A percentile compares a stretch with the other conserved stretches of the same genome.
These are phyloP conservation scores for Nigrospora oryzae DNA, from an alignment of 2,329 filamentous ascomycete genomes.

Conservation along the genomic window DNA sequence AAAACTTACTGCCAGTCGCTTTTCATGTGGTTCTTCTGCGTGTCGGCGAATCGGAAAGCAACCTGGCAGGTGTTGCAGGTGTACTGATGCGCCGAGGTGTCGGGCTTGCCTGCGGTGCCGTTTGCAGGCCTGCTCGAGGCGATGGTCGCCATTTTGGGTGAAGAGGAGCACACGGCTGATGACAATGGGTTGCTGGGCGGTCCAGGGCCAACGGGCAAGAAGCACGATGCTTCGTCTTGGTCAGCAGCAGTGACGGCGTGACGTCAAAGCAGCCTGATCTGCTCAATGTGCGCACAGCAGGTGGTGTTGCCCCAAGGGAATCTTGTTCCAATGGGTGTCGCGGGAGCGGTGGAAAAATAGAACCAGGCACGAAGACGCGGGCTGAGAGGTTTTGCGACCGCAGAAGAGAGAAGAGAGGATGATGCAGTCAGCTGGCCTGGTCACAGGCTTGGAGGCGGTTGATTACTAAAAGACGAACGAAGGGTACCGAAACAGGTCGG, in stretches of 20 bases:
- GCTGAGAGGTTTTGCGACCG: too few species aligned
- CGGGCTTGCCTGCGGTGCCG: constrained; percentile 15
- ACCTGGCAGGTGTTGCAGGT: constrained; percentile 98
- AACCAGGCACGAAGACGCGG: too few species aligned
- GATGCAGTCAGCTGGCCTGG: too few species aligned
- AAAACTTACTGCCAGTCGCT: constrained; percentile 90
- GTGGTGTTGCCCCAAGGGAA: not conserved
- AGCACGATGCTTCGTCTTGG: not conserved
- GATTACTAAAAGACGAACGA: too few species aligned
- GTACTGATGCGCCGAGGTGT: constrained; percentile 65
- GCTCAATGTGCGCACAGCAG: not conserved
- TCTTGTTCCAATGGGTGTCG: not conserved
- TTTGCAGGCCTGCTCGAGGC: constrained; percentile 24
- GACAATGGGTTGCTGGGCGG: not conserved
- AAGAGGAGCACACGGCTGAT: not conserved
- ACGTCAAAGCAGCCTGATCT: not conserved
- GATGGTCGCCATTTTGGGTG: constrained; percentile 39
- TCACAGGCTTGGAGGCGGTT: too few species aligned
- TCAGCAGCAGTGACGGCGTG: not conserved
- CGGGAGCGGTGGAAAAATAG: too few species aligned
- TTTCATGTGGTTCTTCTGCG: constrained; percentile 94
- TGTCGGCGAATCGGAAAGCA: constrained; percentile 86
- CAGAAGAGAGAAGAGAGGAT: too few species aligned
- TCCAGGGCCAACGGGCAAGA: not conserved
- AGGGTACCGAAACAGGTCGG: too few species aligned